Conservation (phyloP, 2,329 filamentous ascomycete species). For the Byssoonygena ceratinophila region DNA sequence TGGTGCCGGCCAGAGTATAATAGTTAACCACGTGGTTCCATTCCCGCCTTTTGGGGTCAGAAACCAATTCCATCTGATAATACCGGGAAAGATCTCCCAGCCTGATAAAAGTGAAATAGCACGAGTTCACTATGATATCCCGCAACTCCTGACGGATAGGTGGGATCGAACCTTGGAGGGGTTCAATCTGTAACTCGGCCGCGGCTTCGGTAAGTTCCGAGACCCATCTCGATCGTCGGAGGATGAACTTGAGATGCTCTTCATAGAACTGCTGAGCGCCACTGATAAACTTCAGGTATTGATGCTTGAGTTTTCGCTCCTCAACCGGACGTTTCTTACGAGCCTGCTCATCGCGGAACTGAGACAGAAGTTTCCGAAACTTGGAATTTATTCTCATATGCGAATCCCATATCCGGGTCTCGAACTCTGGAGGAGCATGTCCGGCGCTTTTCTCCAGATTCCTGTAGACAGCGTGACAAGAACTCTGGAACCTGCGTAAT, state of each 20-base stretch:
- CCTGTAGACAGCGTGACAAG: slow-evolving; percentile 59
- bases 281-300: slow-evolving; percentile 76
- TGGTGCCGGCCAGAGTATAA: slow-evolving; percentile 68
- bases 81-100: slow-evolving; percentile 87
- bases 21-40: slow-evolving; percentile 74
- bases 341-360: slow-evolving; percentile 37
- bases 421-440: slow-evolving; percentile 40
- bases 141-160: slow-evolving; percentile 43
- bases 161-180: slow-evolving; percentile 33
- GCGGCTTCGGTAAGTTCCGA: slow-evolving; percentile 50
- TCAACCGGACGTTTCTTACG: slow-evolving; percentile 48
- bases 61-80: slow-evolving; percentile 58
- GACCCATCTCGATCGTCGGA: slow-evolving; percentile 48
- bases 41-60: slow-evolving; percentile 53
- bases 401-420: slow-evolving; percentile 64
- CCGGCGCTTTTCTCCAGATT: slow-evolving; percentile 39
- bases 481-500: slow-evolving; percentile 54
- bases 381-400: slow-evolving; percentile 68
- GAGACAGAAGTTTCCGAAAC: slow-evolving; percentile 59
- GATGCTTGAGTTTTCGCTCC: slow-evolving; percentile 67
- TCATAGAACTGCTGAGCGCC: slow-evolving; percentile 81
- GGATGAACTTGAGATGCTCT: slow-evolving; percentile 68
- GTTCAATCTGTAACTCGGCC: slow-evolving; percentile 8
- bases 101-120: slow-evolving; percentile 71
- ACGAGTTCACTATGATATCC: slow-evolving; percentile 57